A percentile compares a stretch with the other conserved stretches of the same genome.
These are phyloP conservation scores for Erythrophleum ivorense DNA, from an alignment of 331 rosid genomes.

Conservation along the genomic window DNA sequence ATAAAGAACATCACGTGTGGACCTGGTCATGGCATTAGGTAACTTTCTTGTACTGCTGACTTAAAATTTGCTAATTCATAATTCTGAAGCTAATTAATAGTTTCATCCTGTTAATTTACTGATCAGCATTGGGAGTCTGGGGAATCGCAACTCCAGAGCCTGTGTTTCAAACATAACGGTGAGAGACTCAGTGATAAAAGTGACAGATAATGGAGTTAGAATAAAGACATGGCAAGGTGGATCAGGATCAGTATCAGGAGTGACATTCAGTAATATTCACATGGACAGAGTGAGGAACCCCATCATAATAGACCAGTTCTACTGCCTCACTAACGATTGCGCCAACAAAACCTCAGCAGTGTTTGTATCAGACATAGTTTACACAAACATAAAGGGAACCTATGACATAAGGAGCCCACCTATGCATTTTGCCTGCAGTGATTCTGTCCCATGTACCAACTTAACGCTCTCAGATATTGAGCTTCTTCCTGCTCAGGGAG, in stretches of 20 bases:
- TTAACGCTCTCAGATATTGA: conserved; percentile 83
- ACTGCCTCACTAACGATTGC: conserved; percentile 72
- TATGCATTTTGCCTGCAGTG: conserved; percentile 87
- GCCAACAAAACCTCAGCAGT: conserved; percentile 76
- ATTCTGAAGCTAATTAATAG: neutral
- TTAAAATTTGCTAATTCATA: neutral
- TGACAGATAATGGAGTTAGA: conserved; percentile 77
- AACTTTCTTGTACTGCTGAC: neutral
- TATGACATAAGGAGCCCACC: conserved; percentile 78
- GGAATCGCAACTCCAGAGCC: conserved; percentile 79
- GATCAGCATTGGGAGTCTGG: conserved; percentile 86
- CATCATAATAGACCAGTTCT: conserved; percentile 78
- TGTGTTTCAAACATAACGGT: conserved; percentile 80
- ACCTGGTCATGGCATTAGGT: conserved; percentile 95
- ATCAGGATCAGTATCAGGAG: conserved; percentile 69
- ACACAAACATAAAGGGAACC: conserved; percentile 75
- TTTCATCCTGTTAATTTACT: conserved; percentile 5
- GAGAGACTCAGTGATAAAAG: conserved; percentile 70
- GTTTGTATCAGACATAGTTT: conserved; percentile 62
- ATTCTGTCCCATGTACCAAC: conserved; percentile 81
- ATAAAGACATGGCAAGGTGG: conserved; percentile 99
- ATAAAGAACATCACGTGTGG: conserved; percentile 91
- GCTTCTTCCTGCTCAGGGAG: conserved; percentile 82
- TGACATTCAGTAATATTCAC: conserved; percentile 78
- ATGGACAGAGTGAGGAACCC: conserved; percentile 84